Percentiles rank a stretch among this genome's conserved stretches.
Evolutionary conservation across 805 yeast genomes (phyloP).

Genomic region (Kodamaea kaohsiungensis): DNA sequence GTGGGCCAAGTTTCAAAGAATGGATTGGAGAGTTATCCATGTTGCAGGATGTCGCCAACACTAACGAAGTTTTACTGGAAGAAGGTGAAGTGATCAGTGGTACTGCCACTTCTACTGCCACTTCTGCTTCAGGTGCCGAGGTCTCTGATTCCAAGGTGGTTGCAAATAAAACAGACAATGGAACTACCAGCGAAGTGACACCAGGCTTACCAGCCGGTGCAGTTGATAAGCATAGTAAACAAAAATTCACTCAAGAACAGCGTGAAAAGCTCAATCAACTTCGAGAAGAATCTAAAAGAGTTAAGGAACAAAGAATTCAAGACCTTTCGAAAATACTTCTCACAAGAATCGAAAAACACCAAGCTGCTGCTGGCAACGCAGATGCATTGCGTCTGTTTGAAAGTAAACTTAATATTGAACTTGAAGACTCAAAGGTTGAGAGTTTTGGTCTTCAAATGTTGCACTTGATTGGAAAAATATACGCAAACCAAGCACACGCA

Average conservation of each 20-base stretch:
- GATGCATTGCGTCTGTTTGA: constrained; percentile 61
- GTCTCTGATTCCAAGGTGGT: constrained; percentile 4
- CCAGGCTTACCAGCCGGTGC: constrained; percentile 21
- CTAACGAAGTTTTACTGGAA: constrained; percentile 47
- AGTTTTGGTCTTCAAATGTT: constrained; percentile 91
- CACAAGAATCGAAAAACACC: constrained; percentile 46
- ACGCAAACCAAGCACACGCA: constrained; percentile 72
- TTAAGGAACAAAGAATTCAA: constrained; percentile 48
- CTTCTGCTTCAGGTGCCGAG: constrained; percentile 1
- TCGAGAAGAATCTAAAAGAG: constrained; percentile 55
- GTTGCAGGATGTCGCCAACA: constrained; percentile 69
- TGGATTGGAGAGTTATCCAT: constrained; percentile 89
- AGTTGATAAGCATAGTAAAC: constrained; percentile 30
- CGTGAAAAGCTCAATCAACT: constrained; percentile 52
- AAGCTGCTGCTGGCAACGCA: constrained; percentile 60
- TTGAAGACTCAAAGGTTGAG: constrained; percentile 86
- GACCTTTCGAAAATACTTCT: constrained; percentile 53
- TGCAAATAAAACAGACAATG: neutral
- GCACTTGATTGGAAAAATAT: constrained; percentile 79
- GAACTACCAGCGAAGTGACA: constrained; percentile 8
- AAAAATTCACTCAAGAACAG: constrained; percentile 34
- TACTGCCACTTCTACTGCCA: constrained; percentile 7
- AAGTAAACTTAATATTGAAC: constrained; percentile 56
- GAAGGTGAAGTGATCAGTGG: constrained; percentile 34
- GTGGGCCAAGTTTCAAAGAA: constrained; percentile 75